A percentile compares a stretch with the other conserved stretches of the same genome.
Evolutionary conservation across 179 eudicot genomes (phyloP).

Genomic region (Corrigiola litoralis): DNA sequence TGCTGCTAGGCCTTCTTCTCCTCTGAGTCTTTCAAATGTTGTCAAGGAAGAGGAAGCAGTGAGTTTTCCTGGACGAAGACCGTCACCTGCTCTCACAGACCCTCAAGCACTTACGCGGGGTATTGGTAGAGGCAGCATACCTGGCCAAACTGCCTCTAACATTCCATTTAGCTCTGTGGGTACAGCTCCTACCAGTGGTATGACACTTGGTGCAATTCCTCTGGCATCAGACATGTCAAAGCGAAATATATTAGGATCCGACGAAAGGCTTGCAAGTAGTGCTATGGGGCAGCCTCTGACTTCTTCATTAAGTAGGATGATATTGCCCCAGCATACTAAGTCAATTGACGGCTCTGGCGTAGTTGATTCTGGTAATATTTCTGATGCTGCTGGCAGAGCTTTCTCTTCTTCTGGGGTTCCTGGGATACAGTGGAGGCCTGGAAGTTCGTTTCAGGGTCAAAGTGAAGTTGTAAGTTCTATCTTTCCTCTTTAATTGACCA

Average conservation of each 20-base stretch:
- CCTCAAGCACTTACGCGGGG: constrained; percentile 42
- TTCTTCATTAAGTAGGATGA: constrained; percentile 40
- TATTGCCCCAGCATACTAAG: constrained; percentile 37
- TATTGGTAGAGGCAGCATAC: constrained; percentile 52
- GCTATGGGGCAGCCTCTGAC: constrained; percentile 45
- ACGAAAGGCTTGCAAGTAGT: constrained; percentile 71
- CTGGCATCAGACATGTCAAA: constrained; percentile 65
- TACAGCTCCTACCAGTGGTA: constrained; percentile 46
- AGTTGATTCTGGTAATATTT: constrained; percentile 38
- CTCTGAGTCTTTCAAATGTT: constrained; percentile 42
- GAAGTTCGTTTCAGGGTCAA: constrained; percentile 81
- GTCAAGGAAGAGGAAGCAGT: constrained; percentile 63
- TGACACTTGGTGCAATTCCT: constrained; percentile 51
- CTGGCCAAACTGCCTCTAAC: constrained; percentile 49
- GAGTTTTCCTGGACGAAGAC: constrained; percentile 56
- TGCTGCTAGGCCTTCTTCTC: constrained; percentile 41
- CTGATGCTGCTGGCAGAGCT: constrained; percentile 57
- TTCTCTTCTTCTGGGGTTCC: constrained; percentile 63
- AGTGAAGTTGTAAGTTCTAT: constrained; percentile 56
- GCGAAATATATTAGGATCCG: constrained; percentile 65
- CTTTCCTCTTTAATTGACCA: not conserved
- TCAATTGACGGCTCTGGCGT: constrained; percentile 36
- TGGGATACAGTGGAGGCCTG: constrained; percentile 98
- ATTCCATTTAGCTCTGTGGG: constrained; percentile 48
- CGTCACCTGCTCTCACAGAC: constrained; percentile 72